Evolutionary conservation across 2,329 filamentous ascomycete genomes (phyloP).

Genomic region (Aspergillus vadensis): DNA sequence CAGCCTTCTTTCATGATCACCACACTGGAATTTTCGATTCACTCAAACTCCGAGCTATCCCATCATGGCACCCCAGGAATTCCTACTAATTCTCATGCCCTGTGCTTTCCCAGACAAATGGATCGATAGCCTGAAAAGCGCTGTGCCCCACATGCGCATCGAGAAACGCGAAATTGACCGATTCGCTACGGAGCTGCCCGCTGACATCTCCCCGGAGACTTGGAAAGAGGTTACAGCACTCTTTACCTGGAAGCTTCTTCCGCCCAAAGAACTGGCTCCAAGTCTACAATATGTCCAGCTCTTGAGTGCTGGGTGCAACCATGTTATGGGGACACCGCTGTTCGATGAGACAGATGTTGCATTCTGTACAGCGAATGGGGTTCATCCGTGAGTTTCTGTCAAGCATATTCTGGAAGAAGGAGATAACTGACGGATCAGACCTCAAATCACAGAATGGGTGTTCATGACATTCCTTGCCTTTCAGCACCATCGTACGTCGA

Average conservation of each 20-base stretch:
- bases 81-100: slow-evolving; percentile 2
- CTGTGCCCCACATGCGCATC: neutral
- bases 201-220: neutral
- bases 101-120: neutral
- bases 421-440: neutral
- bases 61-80: neutral
- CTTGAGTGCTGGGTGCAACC: slow-evolving; percentile 5
- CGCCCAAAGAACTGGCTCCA: neutral
- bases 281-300: slow-evolving; percentile 6
- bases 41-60: neutral
- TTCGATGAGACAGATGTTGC: slow-evolving; percentile 5
- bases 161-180: neutral
- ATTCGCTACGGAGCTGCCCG: neutral
- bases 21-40: neutral
- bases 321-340: neutral
- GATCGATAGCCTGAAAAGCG: neutral
- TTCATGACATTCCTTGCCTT: slow-evolving; percentile 6
- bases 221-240: neutral
- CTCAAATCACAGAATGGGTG: slow-evolving; percentile 7
- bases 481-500: neutral
- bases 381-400: neutral
- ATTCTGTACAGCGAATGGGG: slow-evolving; percentile 5
- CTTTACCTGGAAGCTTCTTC: slow-evolving; percentile 2
- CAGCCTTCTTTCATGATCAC: too few relatives aligned
- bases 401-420: neutral